Percentiles rank a stretch among this genome's conserved stretches.
phyloP scores from a whole-genome alignment of 2,329 filamentous ascomycete genomes.

The Teratosphaeriaceae sp. region DNA sequence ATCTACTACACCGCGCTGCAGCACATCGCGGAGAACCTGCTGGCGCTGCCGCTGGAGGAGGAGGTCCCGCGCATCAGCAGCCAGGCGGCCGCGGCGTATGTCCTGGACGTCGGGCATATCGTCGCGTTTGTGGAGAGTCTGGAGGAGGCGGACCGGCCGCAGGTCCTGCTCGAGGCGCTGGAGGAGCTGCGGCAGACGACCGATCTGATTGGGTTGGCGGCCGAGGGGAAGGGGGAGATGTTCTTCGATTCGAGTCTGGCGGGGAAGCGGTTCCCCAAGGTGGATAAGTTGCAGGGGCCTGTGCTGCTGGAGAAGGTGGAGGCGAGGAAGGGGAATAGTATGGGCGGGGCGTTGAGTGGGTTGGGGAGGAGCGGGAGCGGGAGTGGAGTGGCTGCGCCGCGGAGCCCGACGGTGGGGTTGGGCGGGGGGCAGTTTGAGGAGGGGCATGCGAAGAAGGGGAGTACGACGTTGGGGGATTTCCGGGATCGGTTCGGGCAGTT shows the following conservation, averaged over 20 bases:
- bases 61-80: constrained; percentile 82
- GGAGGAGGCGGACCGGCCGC: constrained; percentile 43
- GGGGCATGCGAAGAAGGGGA: constrained; percentile 7
- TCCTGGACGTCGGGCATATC: constrained; percentile 77
- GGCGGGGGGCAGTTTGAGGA: not conserved
- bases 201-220: constrained; percentile 63
- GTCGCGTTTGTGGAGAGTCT: constrained; percentile 80
- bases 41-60: constrained; percentile 63
- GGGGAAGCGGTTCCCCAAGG: constrained; percentile 89
- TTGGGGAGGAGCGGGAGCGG: not conserved
- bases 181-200: constrained; percentile 94
- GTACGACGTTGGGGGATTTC: constrained; percentile 9
- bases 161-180: constrained; percentile 77
- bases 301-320: constrained; percentile 76
- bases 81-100: constrained; percentile 72
- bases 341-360: not conserved
- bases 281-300: constrained; percentile 85
- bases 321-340: constrained; percentile 6
- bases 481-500: constrained; percentile 11
- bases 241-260: constrained; percentile 88
- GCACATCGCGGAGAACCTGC: constrained; percentile 63
- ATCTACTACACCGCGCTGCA: constrained; percentile 96
- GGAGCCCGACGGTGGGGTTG: constrained; percentile 2
- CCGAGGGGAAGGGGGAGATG: constrained; percentile 77
- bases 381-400: not conserved